Evolutionary conservation across 2,329 filamentous ascomycete species (phyloP).

Genomic region (Fusarium agapanthi): DNA sequence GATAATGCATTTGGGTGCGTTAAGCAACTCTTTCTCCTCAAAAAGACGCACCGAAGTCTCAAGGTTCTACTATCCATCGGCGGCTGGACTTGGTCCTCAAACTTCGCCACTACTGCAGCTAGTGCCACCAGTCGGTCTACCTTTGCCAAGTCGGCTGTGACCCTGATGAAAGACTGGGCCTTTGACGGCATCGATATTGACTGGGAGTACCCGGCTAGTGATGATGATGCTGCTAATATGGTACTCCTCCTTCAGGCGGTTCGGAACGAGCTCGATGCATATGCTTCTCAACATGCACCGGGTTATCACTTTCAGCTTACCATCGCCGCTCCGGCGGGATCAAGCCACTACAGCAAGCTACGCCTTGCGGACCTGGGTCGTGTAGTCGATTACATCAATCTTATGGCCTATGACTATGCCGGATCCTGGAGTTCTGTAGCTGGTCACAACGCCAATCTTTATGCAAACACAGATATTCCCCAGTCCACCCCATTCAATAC

Average conservation of each 20-base stretch:
- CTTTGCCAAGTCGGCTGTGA: constrained; percentile 75
- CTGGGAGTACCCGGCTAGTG: constrained; percentile 48
- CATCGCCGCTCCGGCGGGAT: constrained; percentile 58
- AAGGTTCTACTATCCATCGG: constrained; percentile 82
- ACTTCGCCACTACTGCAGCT: constrained; percentile 72
- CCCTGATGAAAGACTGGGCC: constrained; percentile 74
- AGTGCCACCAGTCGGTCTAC: constrained; percentile 62
- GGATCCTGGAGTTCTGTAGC: constrained; percentile 70
- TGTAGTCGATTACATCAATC: constrained; percentile 63
- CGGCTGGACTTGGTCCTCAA: constrained; percentile 81
- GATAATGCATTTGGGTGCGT: constrained; percentile 77
- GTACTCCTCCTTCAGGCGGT: constrained; percentile 52
- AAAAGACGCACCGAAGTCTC: constrained; percentile 76
- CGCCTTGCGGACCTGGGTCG: constrained; percentile 55
- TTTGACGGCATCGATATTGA: constrained; percentile 58
- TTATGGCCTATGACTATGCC: constrained; percentile 79
- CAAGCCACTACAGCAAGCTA: constrained; percentile 56
- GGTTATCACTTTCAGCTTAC: constrained; percentile 59
- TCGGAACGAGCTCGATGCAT: constrained; percentile 56
- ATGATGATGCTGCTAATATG: constrained; percentile 51
- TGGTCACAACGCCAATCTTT: constrained; percentile 77
- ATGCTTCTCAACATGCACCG: constrained; percentile 50
- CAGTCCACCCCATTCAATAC: constrained; percentile 73
- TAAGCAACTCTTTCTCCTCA: constrained; percentile 79
- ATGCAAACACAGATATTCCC: constrained; percentile 60